Evolutionary conservation across 805 yeast genomes (phyloP), one percentile per base, ranked within the genome.

Genomic region (Ogataea pini): DNA sequence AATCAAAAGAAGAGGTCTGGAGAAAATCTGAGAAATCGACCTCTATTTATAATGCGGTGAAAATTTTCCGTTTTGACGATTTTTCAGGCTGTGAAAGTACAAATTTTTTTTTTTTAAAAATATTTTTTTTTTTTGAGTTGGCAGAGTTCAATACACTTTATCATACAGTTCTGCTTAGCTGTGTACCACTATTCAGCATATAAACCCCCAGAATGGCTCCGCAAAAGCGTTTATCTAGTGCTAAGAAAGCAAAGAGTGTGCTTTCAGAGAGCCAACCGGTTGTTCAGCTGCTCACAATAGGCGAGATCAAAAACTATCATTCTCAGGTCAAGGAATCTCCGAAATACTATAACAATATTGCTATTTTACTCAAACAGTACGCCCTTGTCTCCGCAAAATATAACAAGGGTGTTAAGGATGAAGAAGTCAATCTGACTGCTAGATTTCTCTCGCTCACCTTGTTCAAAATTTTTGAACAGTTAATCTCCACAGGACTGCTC

Each of bases 331-430:
- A 59, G 3, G 69, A 70, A 32, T 72, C 83, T 5, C 65, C 80
- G 18, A 76, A 76, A 50, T 49, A 77, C 50, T 80, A 78, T 62
- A 86, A 86, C 59, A 76, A 79, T 50, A 63, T 86, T 7, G 78
- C 73, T 2, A 59, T 59, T 4, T 64, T 86, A 33, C 49, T 82
- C n/a, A 65, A 65, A 12, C 72, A 72, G 44, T 69, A 75, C 28
- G 64, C 62, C 5, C 34, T 50, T 1, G 54, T 67, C 16, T 60
- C 50, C 2, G 13, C 17, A 5, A 55, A 47, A 36, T 63, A 63
- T 48, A 27, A 29, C 1, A 31, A 31, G 3, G 46, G 32, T n/a
- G 28, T 53, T 16, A 62, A 58, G 5, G 55, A 49, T 3, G 75
- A 58, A 32, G 53, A 53, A 1, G 33, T 50, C 6, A 52, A 57